Conservation (phyloP, 2,329 filamentous ascomycete genomes). For the Neonectria punicea region DNA sequence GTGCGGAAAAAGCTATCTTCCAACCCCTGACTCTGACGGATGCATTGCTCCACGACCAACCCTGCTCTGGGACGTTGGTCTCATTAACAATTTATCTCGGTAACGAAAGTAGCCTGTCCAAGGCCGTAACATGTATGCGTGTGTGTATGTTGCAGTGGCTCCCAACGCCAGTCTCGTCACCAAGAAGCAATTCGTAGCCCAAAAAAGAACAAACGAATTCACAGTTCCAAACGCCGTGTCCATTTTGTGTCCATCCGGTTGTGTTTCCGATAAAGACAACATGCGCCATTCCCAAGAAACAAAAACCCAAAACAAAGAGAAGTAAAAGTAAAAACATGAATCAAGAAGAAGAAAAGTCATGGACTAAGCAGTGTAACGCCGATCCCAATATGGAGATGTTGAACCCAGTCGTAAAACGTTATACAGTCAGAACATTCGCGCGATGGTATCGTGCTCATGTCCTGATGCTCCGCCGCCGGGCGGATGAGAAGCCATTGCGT, state of each 20-base stretch:
- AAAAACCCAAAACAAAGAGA: slow-evolving; percentile 29
- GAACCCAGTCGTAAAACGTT: slow-evolving; percentile 39
- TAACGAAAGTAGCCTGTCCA: slow-evolving; percentile 36
- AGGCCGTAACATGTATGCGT: slow-evolving; percentile 36
- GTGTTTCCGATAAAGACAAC: slow-evolving; percentile 14
- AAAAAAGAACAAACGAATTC: slow-evolving; percentile 30
- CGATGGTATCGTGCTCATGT: slow-evolving; percentile 32
- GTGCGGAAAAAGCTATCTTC: slow-evolving; percentile 24
- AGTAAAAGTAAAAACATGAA: slow-evolving; percentile 29
- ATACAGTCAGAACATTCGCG: slow-evolving; percentile 28
- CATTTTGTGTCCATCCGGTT: slow-evolving; percentile 35
- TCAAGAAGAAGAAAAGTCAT: slow-evolving; percentile 23
- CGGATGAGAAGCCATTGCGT: slow-evolving; percentile 38
- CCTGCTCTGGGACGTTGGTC: slow-evolving; percentile 28
- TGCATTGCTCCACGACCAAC: slow-evolving; percentile 21
- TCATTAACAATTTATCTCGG: slow-evolving; percentile 40
- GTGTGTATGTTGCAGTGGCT: slow-evolving; percentile 24
- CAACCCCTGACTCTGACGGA: slow-evolving; percentile 20
- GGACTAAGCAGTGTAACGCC: slow-evolving; percentile 29
- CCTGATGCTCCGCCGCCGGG: slow-evolving; percentile 54
- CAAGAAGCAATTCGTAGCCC: slow-evolving; percentile 24
- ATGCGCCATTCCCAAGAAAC: slow-evolving; percentile 13
- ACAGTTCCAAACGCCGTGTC: slow-evolving; percentile 32
- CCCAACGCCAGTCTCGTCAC: slow-evolving; percentile 34
- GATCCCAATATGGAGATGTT: slow-evolving; percentile 23